Base-by-base conservation (phyloP, 75 land plant species). In the Cryptomeria japonica region DNA sequence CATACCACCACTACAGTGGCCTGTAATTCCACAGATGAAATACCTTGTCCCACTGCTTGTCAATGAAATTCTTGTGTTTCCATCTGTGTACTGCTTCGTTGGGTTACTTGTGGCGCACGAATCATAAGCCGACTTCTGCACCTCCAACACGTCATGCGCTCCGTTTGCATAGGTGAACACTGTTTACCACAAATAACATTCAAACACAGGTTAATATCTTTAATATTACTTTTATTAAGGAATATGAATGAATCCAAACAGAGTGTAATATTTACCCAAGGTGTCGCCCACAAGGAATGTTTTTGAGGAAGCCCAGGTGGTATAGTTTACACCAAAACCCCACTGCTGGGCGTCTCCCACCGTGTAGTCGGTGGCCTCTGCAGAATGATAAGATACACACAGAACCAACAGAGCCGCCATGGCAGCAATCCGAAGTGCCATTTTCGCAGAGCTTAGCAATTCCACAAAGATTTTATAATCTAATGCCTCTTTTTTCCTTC, bases 321-420 rank as follows among this genome's bases (percentile, higher is more conserved):
- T 75, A 77, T 92, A 92, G 55, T 92, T 89, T 53, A 55, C 88
- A 49, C 89, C 90, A 13, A 56, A 4, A 3, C 79, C 36, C 95
- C 95, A 94, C 6, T 92, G 91, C 37, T 84, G 0, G n/a, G 80
- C 0, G 49, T 91, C 95, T 3, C 95, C 95, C 7, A 94, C 92
- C 0, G 91, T 92, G 89, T 92, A 92, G 75, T 22, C 85, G 0
- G 90, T 87, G 16, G 95, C 93, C 53, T 56, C 22, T 16, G 14
- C 19, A 77, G 6, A 46, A 77, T 13, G 3, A 1, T 2, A 42
- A 42, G 1, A 77, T 16, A 16, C 4, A 56, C 5, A 15, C 19
- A 16, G 16, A 3, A 56, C 1, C 18, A 56, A 36, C 22, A 77
- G 15, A 37, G 38, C 41, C 41, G 34, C 6, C 80, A 77, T 34